A percentile compares a stretch with the other conserved stretches of the same genome.
phyloP scores from a whole-genome alignment of 1,284 basidiomycete species.

The Coniferiporia sulphurascens region DNA sequence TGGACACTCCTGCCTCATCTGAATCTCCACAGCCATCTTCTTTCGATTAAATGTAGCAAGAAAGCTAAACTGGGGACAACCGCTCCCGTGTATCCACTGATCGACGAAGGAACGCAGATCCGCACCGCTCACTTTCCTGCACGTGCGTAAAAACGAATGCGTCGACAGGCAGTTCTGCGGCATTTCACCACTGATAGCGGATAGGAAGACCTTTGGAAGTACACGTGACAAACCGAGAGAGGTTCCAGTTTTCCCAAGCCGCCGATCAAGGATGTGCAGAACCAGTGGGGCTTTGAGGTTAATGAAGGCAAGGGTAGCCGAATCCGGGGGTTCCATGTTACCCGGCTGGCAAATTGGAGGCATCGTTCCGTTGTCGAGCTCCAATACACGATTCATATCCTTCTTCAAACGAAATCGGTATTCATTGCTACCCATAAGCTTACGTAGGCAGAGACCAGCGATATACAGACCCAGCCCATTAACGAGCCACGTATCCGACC shows the following conservation, averaged over 20 bases:
- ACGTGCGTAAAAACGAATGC: constrained; percentile 85
- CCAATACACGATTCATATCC: constrained; percentile 92
- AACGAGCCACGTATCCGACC: constrained; percentile 95
- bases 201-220: constrained; percentile 91
- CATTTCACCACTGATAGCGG: constrained; percentile 90
- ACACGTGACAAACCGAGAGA: constrained; percentile 92
- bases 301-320: constrained; percentile 77
- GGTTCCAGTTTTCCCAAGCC: constrained; percentile 92
- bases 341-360: constrained; percentile 93
- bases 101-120: constrained; percentile 90
- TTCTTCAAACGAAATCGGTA: constrained; percentile 94
- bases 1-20: constrained; percentile 85
- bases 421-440: constrained; percentile 93
- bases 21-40: constrained; percentile 96
- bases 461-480: constrained; percentile 92
- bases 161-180: constrained; percentile 85
- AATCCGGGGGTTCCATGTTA: constrained; percentile 77
- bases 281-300: constrained; percentile 95
- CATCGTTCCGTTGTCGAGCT: constrained; percentile 85
- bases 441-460: constrained; percentile 83
- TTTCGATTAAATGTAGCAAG: constrained; percentile 94
- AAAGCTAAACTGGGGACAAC: constrained; percentile 90
- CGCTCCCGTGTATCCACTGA: constrained; percentile 98
- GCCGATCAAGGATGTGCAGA: constrained; percentile 91
- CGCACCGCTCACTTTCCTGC: constrained; percentile 89